phyloP scores from a whole-genome alignment of 2,329 filamentous ascomycete species.

The Fusarium denticulatum region DNA sequence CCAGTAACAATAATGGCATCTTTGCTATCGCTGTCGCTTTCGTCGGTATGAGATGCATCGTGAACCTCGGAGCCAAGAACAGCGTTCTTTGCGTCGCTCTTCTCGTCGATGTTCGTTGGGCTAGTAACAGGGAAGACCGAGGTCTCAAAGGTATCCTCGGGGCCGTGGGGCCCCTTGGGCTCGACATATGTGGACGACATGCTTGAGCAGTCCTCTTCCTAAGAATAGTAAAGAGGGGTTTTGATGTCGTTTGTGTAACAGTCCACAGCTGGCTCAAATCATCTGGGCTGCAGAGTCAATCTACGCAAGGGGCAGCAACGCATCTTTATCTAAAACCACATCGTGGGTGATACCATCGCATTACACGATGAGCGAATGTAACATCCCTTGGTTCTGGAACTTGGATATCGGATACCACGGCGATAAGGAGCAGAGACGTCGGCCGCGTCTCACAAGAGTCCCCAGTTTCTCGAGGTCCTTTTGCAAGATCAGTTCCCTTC shows the following conservation, averaged over 20 bases:
- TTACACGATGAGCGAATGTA: slow-evolving; percentile 19
- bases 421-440: background rate
- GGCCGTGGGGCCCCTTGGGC: slow-evolving; percentile 13
- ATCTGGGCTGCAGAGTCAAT: background rate
- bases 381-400: slow-evolving; percentile 1
- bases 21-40: slow-evolving; percentile 50
- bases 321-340: slow-evolving; percentile 11
- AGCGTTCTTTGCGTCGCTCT: slow-evolving; percentile 7
- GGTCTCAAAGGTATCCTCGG: slow-evolving; percentile 3
- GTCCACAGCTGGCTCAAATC: background rate
- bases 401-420: background rate
- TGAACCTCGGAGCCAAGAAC: background rate
- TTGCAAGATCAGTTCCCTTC: slow-evolving; percentile 1
- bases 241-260: slow-evolving; percentile 2
- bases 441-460: background rate
- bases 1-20: slow-evolving; percentile 62
- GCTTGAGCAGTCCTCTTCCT: background rate
- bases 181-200: slow-evolving; percentile 8
- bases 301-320: background rate
- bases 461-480: slow-evolving; percentile 6
- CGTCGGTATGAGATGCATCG: slow-evolving; percentile 25
- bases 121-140: slow-evolving; percentile 32
- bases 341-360: slow-evolving; percentile 3
- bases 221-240: background rate
- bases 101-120: slow-evolving; percentile 24